These are phyloP conservation scores for Pythium dissimile DNA, from an alignment of 352 stramenopile genomes.

Conservation along the genomic window DNA sequence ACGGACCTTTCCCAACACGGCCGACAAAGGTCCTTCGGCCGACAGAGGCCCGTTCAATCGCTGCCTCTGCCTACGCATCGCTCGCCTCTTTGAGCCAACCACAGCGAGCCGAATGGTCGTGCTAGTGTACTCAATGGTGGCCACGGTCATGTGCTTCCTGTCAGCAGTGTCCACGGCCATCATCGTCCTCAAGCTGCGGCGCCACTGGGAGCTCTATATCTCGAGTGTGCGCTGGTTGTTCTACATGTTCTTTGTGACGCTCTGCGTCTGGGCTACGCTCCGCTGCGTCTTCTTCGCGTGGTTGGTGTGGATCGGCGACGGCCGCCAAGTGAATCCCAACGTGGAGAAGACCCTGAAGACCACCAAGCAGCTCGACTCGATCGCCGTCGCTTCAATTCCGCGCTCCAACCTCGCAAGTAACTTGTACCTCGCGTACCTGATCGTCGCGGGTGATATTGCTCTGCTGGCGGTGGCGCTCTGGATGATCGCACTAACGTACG, in stretches of 20 bases:
- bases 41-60: too few relatives aligned
- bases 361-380: not conserved
- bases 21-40: not conserved
- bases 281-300: constrained; percentile 6
- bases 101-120: not conserved
- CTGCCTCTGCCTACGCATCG: too few relatives aligned
- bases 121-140: not conserved
- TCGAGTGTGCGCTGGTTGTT: constrained; percentile 16
- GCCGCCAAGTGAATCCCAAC: not conserved
- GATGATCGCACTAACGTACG: constrained; percentile 14
- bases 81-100: too few relatives aligned
- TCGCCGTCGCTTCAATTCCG: not conserved
- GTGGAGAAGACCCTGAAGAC: not conserved
- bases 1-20: not conserved
- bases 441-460: constrained; percentile 2
- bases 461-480: not conserved
- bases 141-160: constrained; percentile 4
- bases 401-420: not conserved
- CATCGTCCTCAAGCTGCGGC: constrained; percentile 32
- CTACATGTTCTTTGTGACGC: constrained; percentile 13
- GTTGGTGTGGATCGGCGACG: not conserved
- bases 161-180: constrained; percentile 23
- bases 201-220: constrained; percentile 37
- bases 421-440: not conserved
- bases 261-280: not conserved